These are phyloP conservation scores for Beauveria caledonica DNA, from an alignment of 2,329 filamentous ascomycete genomes.

Conservation along the genomic window DNA sequence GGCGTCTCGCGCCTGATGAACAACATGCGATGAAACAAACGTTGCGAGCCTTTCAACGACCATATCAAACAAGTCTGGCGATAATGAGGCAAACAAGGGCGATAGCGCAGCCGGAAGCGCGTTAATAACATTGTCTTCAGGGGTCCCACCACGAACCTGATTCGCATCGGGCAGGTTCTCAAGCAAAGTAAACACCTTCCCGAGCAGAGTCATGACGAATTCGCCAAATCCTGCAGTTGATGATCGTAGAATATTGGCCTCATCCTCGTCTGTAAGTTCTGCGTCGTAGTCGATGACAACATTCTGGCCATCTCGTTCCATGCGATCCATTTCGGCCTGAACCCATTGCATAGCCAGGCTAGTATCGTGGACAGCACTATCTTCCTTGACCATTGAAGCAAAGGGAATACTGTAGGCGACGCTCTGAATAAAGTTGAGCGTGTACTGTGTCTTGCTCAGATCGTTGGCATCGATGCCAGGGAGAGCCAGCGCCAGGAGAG, in stretches of 20 bases:
- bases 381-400: constrained; percentile 56
- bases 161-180: constrained; percentile 92
- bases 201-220: constrained; percentile 82
- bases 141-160: constrained; percentile 78
- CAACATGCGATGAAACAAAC: constrained; percentile 89
- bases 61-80: constrained; percentile 86
- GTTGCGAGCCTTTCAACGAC: constrained; percentile 85
- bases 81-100: constrained; percentile 82
- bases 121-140: constrained; percentile 95
- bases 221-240: constrained; percentile 92
- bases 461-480: constrained; percentile 98
- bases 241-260: constrained; percentile 80
- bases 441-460: constrained; percentile 90
- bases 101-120: constrained; percentile 86
- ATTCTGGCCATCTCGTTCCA: constrained; percentile 80
- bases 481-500: constrained; percentile 80
- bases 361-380: constrained; percentile 61
- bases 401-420: constrained; percentile 96
- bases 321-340: constrained; percentile 83
- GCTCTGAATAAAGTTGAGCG: constrained; percentile 88
- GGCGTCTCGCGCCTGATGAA: constrained; percentile 91
- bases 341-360: constrained; percentile 87
- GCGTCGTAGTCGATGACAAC: constrained; percentile 77
- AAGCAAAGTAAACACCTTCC: constrained; percentile 87
- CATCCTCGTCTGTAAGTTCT: constrained; percentile 76